Conservation (phyloP, 495 filamentous ascomycete species). For the Hypoxylon trugodes region DNA sequence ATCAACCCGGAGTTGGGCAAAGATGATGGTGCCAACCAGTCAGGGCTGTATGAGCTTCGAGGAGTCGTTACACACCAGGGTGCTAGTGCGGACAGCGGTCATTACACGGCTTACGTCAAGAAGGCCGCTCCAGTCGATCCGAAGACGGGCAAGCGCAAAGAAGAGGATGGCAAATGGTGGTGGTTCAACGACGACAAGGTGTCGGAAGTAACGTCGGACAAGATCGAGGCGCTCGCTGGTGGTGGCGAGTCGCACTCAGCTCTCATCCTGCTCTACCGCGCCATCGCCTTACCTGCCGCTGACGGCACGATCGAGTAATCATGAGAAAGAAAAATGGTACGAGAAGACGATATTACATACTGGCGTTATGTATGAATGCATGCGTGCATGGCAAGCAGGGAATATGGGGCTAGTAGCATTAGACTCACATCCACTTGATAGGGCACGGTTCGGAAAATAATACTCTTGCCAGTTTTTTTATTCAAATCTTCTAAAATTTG, state of each 20-base stretch:
- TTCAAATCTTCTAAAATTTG: background rate
- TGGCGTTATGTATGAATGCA: no score
- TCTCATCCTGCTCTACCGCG: slow-evolving; percentile 89
- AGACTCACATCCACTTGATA: slow-evolving; percentile 35
- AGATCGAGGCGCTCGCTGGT: slow-evolving; percentile 88
- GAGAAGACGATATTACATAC: slow-evolving; percentile 16
- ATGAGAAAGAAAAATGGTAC: background rate
- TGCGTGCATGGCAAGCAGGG: slow-evolving; percentile 33
- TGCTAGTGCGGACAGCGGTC: slow-evolving; percentile 93
- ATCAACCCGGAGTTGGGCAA: slow-evolving; percentile 74
- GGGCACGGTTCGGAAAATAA: slow-evolving; percentile 32
- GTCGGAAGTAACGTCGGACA: slow-evolving; percentile 87
- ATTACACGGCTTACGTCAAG: slow-evolving; percentile 98
- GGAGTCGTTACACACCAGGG: slow-evolving; percentile 98
- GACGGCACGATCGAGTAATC: slow-evolving; percentile 50
- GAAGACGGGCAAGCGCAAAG: slow-evolving; percentile 72
- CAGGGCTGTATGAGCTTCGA: slow-evolving; percentile 91
- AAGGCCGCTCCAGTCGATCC: slow-evolving; percentile 75
- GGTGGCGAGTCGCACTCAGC: slow-evolving; percentile 98
- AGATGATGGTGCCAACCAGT: slow-evolving; percentile 86
- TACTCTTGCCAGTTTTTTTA: slow-evolving; percentile 5
- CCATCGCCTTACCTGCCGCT: slow-evolving; percentile 68
- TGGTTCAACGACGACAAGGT: slow-evolving; percentile 99
- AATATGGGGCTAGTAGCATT: slow-evolving; percentile 28
- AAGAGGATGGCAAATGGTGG: slow-evolving; percentile 96